Conservation (phyloP, 2,329 filamentous ascomycete species). For the Aspergillus sp. region DNA sequence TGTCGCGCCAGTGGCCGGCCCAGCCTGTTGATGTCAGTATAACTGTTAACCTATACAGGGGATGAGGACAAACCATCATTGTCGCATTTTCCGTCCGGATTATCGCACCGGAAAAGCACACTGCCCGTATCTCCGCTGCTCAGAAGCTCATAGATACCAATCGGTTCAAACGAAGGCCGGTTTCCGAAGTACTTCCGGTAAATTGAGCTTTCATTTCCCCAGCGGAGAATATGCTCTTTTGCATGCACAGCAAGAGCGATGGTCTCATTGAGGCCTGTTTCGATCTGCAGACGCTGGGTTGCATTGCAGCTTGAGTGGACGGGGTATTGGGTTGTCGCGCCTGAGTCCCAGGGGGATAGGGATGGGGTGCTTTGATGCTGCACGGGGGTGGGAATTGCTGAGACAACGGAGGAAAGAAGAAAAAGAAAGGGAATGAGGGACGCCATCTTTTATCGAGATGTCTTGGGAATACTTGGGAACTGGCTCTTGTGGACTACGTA, state of each 20-base stretch:
- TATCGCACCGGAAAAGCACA: slow-evolving; percentile 61
- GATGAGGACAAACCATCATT: slow-evolving; percentile 37
- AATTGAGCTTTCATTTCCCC: slow-evolving; percentile 51
- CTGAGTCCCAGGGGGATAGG: slow-evolving; percentile 24
- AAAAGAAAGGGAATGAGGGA: too few relatives aligned
- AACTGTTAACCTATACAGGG: not conserved
- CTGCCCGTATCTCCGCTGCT: slow-evolving; percentile 51
- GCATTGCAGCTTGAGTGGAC: slow-evolving; percentile 63
- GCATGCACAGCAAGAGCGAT: slow-evolving; percentile 54
- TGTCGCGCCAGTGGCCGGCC: slow-evolving; percentile 62
- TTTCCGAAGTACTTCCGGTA: slow-evolving; percentile 63
- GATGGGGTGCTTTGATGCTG: not conserved
- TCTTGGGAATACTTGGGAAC: too few relatives aligned
- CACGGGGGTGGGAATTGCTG: too few relatives aligned
- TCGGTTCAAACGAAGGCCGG: slow-evolving; percentile 49
- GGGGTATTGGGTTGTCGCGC: slow-evolving; percentile 36
- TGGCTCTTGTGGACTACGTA: too few relatives aligned
- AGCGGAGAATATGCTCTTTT: slow-evolving; percentile 48
- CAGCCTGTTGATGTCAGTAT: slow-evolving; percentile 42
- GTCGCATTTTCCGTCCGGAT: slow-evolving; percentile 59
- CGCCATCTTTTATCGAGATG: too few relatives aligned
- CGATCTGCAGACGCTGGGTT: slow-evolving; percentile 53
- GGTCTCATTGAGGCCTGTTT: slow-evolving; percentile 52
- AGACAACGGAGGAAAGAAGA: too few relatives aligned
- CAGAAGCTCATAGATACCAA: slow-evolving; percentile 59